Base-by-base conservation (phyloP, 1,284 basidiomycete species). In the Porodaedalea pini region DNA sequence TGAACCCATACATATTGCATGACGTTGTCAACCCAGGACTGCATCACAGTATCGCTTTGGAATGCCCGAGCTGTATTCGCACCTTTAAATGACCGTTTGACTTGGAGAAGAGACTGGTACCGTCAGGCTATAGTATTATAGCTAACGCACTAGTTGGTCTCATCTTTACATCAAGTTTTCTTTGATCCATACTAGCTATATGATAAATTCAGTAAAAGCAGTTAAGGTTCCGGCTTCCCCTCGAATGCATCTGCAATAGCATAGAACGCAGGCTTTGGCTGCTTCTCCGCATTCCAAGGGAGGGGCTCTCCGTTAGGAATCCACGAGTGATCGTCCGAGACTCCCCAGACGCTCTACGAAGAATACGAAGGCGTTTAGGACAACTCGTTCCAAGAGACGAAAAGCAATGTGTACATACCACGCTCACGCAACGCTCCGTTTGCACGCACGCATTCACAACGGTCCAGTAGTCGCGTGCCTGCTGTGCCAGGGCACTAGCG, bases 371-470 rank as follows among this genome's bases (percentile, higher is more conserved):
- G 13, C 2, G 15, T n/a, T 31, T 36, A 44, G 25, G 8, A 17
- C 2, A 44, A 31, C 3, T 17, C n/a, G 39, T 29, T 10, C 17
- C 4, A 32, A 52, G 3, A 29, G 25, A 31, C 25, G 13, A 32
- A 27, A 21, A 13, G 25, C 19, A 11, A 29, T 17, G n/a, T n/a
- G 21, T 25, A 52, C 54, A 34, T 21, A 60, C 58, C 51, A 63
- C 34, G 31, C 61, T 57, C 31, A 67, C 62, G 50, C 66, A 67
- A 19, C 58, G 57, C 21, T 62, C 37, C 10, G 61, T 58, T 39
- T 60, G 51, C 8, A 64, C 54, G 59, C 66, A 67, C 10, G 66
- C 65, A 37, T 63, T 61, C n/a, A 63, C 62, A n/a, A 65, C 63
- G 8, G 64, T 63, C 56, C 59, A 54, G 57, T 66, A 67, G 41